Base-by-base conservation (phyloP, 2,329 filamentous ascomycete species). In the Chalaropsis thielavioides region DNA sequence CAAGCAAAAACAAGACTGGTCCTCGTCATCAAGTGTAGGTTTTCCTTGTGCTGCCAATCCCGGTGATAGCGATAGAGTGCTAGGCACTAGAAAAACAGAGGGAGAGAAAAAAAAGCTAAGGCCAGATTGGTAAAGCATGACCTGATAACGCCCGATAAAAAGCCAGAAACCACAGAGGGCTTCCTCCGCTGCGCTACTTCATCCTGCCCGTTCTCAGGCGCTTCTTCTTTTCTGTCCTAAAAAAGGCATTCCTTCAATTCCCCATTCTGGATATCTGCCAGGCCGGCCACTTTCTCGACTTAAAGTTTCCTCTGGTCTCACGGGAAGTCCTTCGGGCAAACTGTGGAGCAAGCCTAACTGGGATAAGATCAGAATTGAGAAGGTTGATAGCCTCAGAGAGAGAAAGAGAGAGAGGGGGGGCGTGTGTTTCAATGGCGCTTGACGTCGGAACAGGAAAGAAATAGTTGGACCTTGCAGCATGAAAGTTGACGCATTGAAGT, bases 241-340 rank as follows among this genome's bases (percentile, higher is more conserved):
- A 54, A 10, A 27, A 24, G 49, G 1, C 49, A 54, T 54, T 54
- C 49, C 49, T 54, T 54, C 49, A 54, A 22, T 13, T 54, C 24
- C 49, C 19, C 19, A 22, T 31, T 54, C 49, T 27, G 49, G 19
- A 4, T 54, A 54, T 54, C 49, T 19, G 49, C 49, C 13, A 54
- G 49, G 49, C 49, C 22, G 19, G 49, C 49, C 49, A 54, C 49
- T 54, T 54, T 54, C 15, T 54, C 19, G 49, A 54, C 49, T 54
- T 54, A 54, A 31, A 54, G 49, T 54, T 61, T 61, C 35, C 35
- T 51, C 44, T 40, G 31, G 31, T 31, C 44, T 63, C 49, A 62
- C 64, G 64, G 64, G 46, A 62, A 56, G 46, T 66, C 64, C 64
- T 66, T 66, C 64, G 64, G 64, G 60, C 59, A 66, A 66, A 66